A percentile compares a stretch with the other conserved stretches of the same genome.
Evolutionary conservation across 257 asterid genomes (phyloP).

Genomic region (Plantago elongata): DNA sequence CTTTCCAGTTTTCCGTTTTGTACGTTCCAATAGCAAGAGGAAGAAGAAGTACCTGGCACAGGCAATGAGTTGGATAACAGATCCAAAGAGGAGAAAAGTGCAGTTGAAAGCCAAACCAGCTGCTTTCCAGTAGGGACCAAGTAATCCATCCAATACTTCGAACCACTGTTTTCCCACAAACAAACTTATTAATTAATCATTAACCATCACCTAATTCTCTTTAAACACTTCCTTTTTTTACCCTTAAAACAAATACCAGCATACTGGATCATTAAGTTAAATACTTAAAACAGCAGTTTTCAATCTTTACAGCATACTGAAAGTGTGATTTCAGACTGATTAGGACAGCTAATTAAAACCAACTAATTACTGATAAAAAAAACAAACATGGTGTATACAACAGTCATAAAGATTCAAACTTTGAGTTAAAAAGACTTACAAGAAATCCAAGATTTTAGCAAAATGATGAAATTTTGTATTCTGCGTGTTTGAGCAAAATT

Average conservation of each 20-base stretch:
- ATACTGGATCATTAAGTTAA: too few relatives aligned
- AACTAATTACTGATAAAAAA: not conserved
- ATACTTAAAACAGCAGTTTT: too few relatives aligned
- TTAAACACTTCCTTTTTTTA: too few relatives aligned
- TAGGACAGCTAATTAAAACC: too few relatives aligned
- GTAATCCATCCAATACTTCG: constrained; percentile 80
- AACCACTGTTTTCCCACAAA: constrained; percentile 50
- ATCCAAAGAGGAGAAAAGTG: constrained; percentile 73
- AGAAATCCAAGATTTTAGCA: not conserved
- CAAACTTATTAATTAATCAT: too few relatives aligned
- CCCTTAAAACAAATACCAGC: too few relatives aligned
- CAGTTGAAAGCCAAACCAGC: constrained; percentile 75
- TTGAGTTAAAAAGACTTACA: not conserved
- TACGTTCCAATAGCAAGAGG: not conserved
- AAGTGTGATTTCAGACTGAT: too few relatives aligned
- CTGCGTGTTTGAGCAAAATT: too few relatives aligned
- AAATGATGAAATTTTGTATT: not conserved
- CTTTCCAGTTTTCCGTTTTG: not conserved
- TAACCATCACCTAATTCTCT: too few relatives aligned
- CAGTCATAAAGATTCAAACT: constrained; percentile 2
- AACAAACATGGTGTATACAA: too few relatives aligned
- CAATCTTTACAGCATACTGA: too few relatives aligned
- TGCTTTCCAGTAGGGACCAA: constrained; percentile 88
- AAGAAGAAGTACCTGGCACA: constrained; percentile 59
- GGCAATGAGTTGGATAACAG: constrained; percentile 86